A percentile compares a stretch with the other conserved stretches of the same genome.
These are phyloP conservation scores for Zasmidium cellare DNA, from an alignment of 2,329 filamentous ascomycete genomes.

Conservation along the genomic window DNA sequence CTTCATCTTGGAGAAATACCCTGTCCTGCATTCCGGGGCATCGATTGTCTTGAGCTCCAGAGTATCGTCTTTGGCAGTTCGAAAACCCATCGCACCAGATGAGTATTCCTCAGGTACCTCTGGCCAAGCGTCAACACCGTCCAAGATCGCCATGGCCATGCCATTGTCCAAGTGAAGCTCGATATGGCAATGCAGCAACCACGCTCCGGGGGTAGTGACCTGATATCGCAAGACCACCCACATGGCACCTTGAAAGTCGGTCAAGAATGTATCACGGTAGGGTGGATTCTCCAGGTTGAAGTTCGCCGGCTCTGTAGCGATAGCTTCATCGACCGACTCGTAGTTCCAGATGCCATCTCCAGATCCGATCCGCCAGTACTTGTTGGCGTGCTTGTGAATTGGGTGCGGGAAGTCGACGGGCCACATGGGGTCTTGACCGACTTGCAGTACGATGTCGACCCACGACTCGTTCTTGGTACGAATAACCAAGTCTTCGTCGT, in stretches of 20 bases:
- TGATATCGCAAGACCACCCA: conserved; percentile 51
- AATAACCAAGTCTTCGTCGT: conserved; percentile 14
- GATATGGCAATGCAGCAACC: conserved; percentile 54
- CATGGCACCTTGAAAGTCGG: conserved; percentile 12
- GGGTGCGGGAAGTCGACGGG: conserved; percentile 55
- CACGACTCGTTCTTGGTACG: conserved; percentile 35
- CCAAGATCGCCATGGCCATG: conserved; percentile 50
- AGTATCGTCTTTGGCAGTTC: neutral
- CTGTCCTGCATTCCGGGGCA: neutral
- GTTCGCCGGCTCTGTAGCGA: conserved; percentile 33
- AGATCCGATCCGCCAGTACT: conserved; percentile 58
- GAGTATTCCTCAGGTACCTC: conserved; percentile 28
- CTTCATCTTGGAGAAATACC: neutral
- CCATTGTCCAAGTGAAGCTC: conserved; percentile 49
- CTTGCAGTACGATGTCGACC: conserved; percentile 35
- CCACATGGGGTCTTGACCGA: conserved; percentile 10
- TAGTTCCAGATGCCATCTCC: conserved; percentile 53
- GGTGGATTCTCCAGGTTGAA: conserved; percentile 62
- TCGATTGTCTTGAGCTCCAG: neutral
- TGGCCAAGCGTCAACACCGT: conserved; percentile 47
- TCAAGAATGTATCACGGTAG: conserved; percentile 49
- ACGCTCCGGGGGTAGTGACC: conserved; percentile 47
- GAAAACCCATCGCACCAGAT: neutral
- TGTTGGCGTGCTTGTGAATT: conserved; percentile 65
- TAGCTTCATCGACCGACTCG: conserved; percentile 44